These are phyloP conservation scores for Lentinula aciculospora DNA, from an alignment of 768 basidiomycete species.

Conservation along the genomic window DNA sequence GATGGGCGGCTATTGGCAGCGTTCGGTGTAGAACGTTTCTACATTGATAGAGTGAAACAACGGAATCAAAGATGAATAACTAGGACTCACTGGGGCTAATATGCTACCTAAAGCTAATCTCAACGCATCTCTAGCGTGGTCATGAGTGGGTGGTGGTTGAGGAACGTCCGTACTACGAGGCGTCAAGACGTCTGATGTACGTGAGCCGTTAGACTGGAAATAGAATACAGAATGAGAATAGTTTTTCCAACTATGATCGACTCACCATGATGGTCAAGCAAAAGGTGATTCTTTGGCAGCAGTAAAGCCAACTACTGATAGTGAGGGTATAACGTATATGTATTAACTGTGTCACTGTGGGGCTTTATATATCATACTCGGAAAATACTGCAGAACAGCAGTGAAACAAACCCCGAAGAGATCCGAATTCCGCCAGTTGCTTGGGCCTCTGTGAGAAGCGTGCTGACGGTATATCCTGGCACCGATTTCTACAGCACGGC, in stretches of 20 bases:
- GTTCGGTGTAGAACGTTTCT: not conserved
- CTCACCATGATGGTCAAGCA: not conserved
- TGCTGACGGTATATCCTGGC: too few species aligned
- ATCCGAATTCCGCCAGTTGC: too few species aligned
- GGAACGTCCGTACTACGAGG: not conserved
- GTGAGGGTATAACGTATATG: not conserved
- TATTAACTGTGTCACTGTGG: too few species aligned
- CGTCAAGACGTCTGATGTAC: not conserved
- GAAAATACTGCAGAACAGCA: too few species aligned
- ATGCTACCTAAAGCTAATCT: conserved; percentile 1
- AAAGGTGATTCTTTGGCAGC: not conserved
- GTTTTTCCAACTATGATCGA: not conserved
- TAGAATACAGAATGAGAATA: not conserved
- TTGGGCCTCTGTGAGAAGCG: too few species aligned
- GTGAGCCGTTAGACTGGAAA: not conserved
- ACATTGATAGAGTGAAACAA: not conserved
- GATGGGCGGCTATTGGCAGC: not conserved
- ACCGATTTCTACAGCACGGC: too few species aligned
- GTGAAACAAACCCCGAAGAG: too few species aligned
- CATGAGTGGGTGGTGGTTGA: not conserved
- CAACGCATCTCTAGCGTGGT: conserved; percentile 1
- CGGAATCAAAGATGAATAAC: not conserved
- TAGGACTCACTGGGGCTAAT: not conserved
- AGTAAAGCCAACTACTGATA: not conserved
- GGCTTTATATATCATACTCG: too few species aligned